Base-by-base conservation (phyloP, 1,284 basidiomycete species). In the Athelia psychrophila region DNA sequence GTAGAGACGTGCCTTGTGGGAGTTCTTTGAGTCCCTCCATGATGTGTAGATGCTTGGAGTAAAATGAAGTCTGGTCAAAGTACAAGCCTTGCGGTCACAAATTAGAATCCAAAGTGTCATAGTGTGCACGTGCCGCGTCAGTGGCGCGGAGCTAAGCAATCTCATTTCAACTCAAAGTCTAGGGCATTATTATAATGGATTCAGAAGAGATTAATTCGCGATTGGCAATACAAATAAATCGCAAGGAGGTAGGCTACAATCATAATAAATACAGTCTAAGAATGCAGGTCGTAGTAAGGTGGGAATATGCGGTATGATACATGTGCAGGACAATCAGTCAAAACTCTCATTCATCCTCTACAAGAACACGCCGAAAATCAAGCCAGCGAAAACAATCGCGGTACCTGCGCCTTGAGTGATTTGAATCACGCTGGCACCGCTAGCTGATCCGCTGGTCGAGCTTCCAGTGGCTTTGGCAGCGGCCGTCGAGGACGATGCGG, bases 1-100 rank as follows among this genome's bases (percentile, higher is more conserved):
- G 50, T 24, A 67, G 56, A 18, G 48, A 15, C 33, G 66, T 45
- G 23, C 65, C 66, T 35, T 56, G 62, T n/a, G 65, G 66, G 1
- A 68, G 59, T 15, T 65, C 59, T 20, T 38, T 50, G 10, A 50
- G 38, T 6, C 38, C 38, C n/a, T 42, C 38, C 38, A 42, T 42
- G n/a, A 42, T 8, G 6, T 42, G 38, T 8, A 18, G n/a, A 16
- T 42, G 38, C 5, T 42, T 6, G 38, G 6, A 16, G 38, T 42
- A 6, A 30, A 30, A 30, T 30, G 27, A 42, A 22, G 20, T 42
- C 38, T 5, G 27, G 27, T 30, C n/a, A n/a, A n/a, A n/a, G n/a
- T n/a, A n/a, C n/a, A n/a, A n/a, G n/a, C n/a, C n/a, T n/a, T n/a
- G n/a, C n/a, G n/a, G n/a, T n/a, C n/a, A n/a, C n/a, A n/a, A n/a